These are phyloP conservation scores for Coriaria nepalensis DNA, from an alignment of 306 rosid species.

Conservation along the genomic window DNA sequence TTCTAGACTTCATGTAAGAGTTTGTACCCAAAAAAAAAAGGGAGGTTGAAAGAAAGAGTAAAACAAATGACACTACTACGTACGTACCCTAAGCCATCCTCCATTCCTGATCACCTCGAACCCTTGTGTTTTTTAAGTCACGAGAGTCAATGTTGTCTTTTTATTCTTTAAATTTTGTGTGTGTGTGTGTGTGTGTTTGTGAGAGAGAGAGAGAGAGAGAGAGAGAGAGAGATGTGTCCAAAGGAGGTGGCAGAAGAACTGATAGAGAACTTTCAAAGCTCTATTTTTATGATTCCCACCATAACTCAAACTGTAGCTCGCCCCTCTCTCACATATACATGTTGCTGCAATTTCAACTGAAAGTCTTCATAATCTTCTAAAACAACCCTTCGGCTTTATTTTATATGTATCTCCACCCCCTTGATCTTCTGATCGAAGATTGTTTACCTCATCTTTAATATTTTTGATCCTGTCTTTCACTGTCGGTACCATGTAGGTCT, in stretches of 20 bases:
- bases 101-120: no score
- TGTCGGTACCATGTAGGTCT: slow-evolving; percentile 81
- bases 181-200: no score
- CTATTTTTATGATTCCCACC: slow-evolving; percentile 61
- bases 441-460: slow-evolving; percentile 14
- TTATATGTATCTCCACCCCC: background rate
- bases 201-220: slow-evolving; percentile 16
- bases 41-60: no score
- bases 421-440: slow-evolving; percentile 25
- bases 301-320: slow-evolving; percentile 35
- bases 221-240: slow-evolving; percentile 19
- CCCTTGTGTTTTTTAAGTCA: no score
- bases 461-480: slow-evolving; percentile 33
- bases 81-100: no score
- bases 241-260: slow-evolving; percentile 81
- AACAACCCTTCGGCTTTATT: slow-evolving; percentile 9
- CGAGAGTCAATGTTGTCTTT: no score
- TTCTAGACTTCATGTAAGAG: no score
- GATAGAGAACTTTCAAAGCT: slow-evolving; percentile 99
- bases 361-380: slow-evolving; percentile 38
- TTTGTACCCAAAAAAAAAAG: no score
- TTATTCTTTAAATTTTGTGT: no score
- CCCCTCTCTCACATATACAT: slow-evolving; percentile 36
- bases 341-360: slow-evolving; percentile 68
- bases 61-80: no score